These are phyloP conservation scores for Ligustrum vulgare DNA, from an alignment of 257 asterid genomes.

Conservation along the genomic window DNA sequence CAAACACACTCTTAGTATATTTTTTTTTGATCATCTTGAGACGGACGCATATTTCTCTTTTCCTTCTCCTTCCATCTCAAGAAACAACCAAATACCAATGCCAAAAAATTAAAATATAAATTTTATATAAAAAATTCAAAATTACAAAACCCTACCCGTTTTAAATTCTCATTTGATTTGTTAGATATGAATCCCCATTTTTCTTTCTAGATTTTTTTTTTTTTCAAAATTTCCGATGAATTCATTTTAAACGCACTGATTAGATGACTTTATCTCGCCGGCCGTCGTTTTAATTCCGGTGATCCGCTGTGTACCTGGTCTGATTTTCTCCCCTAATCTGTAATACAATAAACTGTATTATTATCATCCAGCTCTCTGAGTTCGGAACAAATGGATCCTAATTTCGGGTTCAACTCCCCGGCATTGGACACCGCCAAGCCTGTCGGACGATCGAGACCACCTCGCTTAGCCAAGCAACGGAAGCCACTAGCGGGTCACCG, in stretches of 20 bases:
- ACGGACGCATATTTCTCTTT: neutral
- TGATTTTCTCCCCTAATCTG: slow-evolving; percentile 29
- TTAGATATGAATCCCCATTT: neutral
- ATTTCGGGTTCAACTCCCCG: slow-evolving; percentile 53
- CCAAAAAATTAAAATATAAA: neutral
- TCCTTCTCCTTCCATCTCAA: neutral
- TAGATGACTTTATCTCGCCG: slow-evolving; percentile 65
- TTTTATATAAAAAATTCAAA: neutral
- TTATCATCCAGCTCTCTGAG: neutral
- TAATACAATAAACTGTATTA: slow-evolving; percentile 5
- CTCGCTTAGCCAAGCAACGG: slow-evolving; percentile 66
- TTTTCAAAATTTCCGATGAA: neutral
- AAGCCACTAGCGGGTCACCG: slow-evolving; percentile 52
- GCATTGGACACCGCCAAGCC: slow-evolving; percentile 50
- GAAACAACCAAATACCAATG: neutral
- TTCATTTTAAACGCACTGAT: slow-evolving; percentile 31
- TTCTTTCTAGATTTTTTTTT: neutral
- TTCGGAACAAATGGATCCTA: slow-evolving; percentile 57
- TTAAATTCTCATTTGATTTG: neutral
- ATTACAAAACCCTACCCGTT: neutral
- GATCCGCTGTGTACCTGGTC: slow-evolving; percentile 43
- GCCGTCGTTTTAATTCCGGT: slow-evolving; percentile 51
- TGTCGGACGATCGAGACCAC: slow-evolving; percentile 48
- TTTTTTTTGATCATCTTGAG: neutral
- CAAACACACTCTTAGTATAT: too few relatives aligned